Conservation (phyloP, 1,284 basidiomycete genomes). For the Cryptococcus neoformans region DNA sequence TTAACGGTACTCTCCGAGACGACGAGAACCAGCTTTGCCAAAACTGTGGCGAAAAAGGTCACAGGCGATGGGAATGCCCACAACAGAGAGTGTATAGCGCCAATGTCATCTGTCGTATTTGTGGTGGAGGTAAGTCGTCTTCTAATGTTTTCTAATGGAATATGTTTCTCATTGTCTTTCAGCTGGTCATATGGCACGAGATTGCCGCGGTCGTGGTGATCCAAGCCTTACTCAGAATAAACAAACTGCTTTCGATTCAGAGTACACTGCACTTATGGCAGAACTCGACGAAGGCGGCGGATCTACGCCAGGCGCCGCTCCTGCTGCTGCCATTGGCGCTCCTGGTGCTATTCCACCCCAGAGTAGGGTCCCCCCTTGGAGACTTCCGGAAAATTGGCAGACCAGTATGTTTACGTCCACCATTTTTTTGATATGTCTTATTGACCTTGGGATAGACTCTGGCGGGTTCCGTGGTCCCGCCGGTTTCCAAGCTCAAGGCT, state of each 20-base stretch:
- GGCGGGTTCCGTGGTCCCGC: conserved; percentile 12
- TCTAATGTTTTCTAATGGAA: conserved; percentile 8
- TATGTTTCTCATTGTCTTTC: conserved; percentile 2
- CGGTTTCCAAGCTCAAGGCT: conserved; percentile 14
- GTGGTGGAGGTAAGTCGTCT: conserved; percentile 62
- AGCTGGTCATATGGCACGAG: conserved; percentile 90
- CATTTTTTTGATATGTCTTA: background rate
- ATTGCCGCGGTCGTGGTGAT: conserved; percentile 67
- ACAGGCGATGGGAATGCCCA: conserved; percentile 95
- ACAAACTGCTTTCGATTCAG: conserved; percentile 74
- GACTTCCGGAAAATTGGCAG: conserved; percentile 52
- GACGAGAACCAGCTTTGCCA: conserved; percentile 99
- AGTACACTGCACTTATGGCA: conserved; percentile 96
- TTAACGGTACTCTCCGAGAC: conserved; percentile 98
- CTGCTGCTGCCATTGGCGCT: conserved; percentile 32
- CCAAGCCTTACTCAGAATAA: conserved; percentile 50
- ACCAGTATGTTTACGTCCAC: conserved; percentile 24
- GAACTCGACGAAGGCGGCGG: conserved; percentile 84
- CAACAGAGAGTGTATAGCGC: conserved; percentile 95
- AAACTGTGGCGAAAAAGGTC: conserved; percentile 81
- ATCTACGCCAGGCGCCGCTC: conserved; percentile 48
- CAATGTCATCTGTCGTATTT: conserved; percentile 95
- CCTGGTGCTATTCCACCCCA: conserved; percentile 18
- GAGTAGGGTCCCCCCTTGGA: conserved; percentile 52
- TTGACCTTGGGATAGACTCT: conserved; percentile 1